Base-by-base conservation (phyloP, 2,329 filamentous ascomycete genomes). In the Juglanconis sp. region DNA sequence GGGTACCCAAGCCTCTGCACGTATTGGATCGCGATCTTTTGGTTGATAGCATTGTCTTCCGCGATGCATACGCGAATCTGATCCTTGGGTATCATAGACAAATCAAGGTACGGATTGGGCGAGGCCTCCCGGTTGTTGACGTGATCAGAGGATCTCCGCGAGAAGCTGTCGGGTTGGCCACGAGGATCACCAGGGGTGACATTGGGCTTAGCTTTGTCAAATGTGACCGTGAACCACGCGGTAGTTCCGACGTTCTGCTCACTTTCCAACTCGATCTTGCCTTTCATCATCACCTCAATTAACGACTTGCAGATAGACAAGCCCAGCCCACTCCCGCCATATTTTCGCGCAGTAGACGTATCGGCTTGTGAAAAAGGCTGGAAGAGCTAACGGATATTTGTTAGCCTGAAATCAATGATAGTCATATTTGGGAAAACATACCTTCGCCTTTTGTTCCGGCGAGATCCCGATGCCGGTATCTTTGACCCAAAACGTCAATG, bases 261-360 rank as follows among this genome's bases (percentile, higher is more conserved):
- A 64, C 90, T 95, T 63, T 95, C 89, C 1, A 97, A 83, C 74
- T 87, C 87, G 63, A 97, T 96, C 63, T 83, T 87, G 47, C 93
- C 93, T 63, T 91, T 87, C 84, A 97, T 93, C 74, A 96, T 93
- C 24, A 90, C 91, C 75, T 96, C 91, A 63, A 97, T 92, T 48
- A 97, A 86, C 0, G 91, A 93, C 74, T 96, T 96, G 82, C 93
- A 96, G 65, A 97, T 97, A 69, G 91, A 96, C 48, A 97, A 81
- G 2, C 93, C 93, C 2, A 97, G 85, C 31, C 93, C 93, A 66
- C 92, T 96, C 48, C 93, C 93, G 46, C 93, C 93, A 67, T 96
- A 97, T 70, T 92, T 95, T 56, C 93, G 83, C 57, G 92, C 92
- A 3, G 92, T 96, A 67, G 91, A 95, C 52, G 89, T 90, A 74